phyloP scores from a whole-genome alignment of 2,329 filamentous ascomycete genomes.

The Volutella citrinella region DNA sequence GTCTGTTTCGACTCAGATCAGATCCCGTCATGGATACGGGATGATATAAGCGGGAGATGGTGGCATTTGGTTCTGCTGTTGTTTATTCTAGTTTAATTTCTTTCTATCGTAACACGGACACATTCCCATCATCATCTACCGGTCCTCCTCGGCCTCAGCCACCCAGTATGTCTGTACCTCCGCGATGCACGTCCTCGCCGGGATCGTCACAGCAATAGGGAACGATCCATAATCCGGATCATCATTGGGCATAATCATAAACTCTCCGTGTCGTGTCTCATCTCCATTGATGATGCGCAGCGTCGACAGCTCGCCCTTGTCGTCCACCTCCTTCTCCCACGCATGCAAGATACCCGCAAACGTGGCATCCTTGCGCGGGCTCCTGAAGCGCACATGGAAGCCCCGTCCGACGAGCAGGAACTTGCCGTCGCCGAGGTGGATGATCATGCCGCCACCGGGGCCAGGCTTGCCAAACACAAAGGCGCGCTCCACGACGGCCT shows the following conservation, averaged over 20 bases:
- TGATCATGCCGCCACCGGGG: constrained; percentile 36
- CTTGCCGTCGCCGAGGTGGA: constrained; percentile 32
- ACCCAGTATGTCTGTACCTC: constrained; percentile 38
- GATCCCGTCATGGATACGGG: no score
- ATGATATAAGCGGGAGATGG: no score
- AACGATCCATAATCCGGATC: constrained; percentile 55
- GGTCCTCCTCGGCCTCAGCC: constrained; percentile 25
- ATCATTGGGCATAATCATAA: constrained; percentile 53
- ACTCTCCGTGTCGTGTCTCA: constrained; percentile 41
- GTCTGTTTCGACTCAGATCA: no score
- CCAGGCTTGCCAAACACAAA: constrained; percentile 40
- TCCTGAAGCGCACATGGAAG: constrained; percentile 35
- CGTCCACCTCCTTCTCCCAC: constrained; percentile 35
- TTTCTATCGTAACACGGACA: no score
- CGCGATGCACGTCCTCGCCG: constrained; percentile 47
- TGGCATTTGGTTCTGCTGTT: no score
- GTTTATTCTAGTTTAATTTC: no score
- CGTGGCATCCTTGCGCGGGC: constrained; percentile 27
- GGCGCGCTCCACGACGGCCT: constrained; percentile 34
- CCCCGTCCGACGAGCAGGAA: constrained; percentile 37
- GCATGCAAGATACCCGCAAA: constrained; percentile 37
- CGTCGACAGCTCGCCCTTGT: constrained; percentile 30
- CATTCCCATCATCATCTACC: constrained; percentile 13
- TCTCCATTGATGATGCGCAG: constrained; percentile 36
- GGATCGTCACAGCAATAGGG: constrained; percentile 52